Conservation (phyloP, 2,329 filamentous ascomycete species). For the Cordyceps farinosa region DNA sequence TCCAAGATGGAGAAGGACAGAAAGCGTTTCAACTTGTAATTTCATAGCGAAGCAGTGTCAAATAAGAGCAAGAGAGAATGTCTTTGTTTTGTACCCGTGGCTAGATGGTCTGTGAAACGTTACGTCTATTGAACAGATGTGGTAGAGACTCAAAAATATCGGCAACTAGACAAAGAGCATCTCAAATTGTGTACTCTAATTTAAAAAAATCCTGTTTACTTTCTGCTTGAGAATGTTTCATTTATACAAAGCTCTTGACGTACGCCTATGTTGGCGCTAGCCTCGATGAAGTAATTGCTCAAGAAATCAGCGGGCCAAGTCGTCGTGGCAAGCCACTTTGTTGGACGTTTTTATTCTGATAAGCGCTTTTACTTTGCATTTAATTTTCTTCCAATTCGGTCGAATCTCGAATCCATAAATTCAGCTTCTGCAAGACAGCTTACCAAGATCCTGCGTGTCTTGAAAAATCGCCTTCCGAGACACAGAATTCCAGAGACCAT, state of each 20-base stretch:
- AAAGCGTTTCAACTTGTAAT: constrained; percentile 85
- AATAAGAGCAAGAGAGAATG: not conserved
- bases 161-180: not conserved
- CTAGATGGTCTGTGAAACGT: not conserved
- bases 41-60: not conserved
- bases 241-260: not conserved
- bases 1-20: constrained; percentile 89
- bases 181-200: not conserved
- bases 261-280: not conserved
- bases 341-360: not conserved
- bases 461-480: not conserved
- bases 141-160: not conserved
- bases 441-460: not conserved
- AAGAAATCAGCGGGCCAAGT: constrained; percentile 13
- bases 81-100: not conserved
- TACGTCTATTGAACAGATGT: not conserved
- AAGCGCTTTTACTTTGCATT: not conserved
- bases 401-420: not conserved
- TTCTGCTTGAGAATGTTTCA: no score
- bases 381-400: not conserved
- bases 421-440: not conserved
- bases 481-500: not conserved
- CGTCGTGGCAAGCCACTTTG: not conserved
- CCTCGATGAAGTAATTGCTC: constrained; percentile 1
- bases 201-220: no score